Base-by-base conservation (phyloP, 768 basidiomycete genomes). In the Atractiella rhizophila region DNA sequence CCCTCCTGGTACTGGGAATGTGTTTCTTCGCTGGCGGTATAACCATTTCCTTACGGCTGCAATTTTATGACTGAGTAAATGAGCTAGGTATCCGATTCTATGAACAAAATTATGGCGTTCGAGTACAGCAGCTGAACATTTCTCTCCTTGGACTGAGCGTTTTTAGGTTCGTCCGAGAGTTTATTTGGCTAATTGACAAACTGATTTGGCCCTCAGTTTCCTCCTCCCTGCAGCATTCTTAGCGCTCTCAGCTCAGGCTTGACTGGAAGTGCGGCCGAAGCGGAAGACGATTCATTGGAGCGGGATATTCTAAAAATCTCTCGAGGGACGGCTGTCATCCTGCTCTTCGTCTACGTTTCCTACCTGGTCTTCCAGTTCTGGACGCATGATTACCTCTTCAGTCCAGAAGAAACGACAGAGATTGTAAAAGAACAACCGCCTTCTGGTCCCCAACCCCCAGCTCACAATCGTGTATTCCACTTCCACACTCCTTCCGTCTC, bases 1-100 rank as follows among this genome's bases (percentile, higher is more conserved):
- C 78, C 15, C 35, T 81, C 26, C 65, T 85, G 37, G 72, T 83
- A 15, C 65, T 82, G 24, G 80, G 80, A 36, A 80, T 83, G 80
- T 42, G 45, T 28, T 44, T 46, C 29, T 46, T 46, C 27, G 42
- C 42, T 37, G 40, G 40, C 13, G 41, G 40, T 6, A 16, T 43
- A 9, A n/a, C 28, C 19, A 44, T 34, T 39, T 33, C 28, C 10
- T 12, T 12, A 23, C 28, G 20, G 12, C 6, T 8, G 16, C 7
- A 7, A 8, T 16, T 26, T 23, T n/a, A 7, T 38, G 7, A n/a
- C 8, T 12, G 6, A n/a, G 7, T 6, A 24, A 28, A 26, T 40
- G 46, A 48, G 23, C 44, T 38, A 28, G 31, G 28, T 3, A 44
- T 48, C 21, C 15, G 42, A 45, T 26, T 34, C 46, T 23, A 25